These are phyloP conservation scores for Verticillium nubilum DNA, from an alignment of 2,329 filamentous ascomycete species.

Conservation along the genomic window DNA sequence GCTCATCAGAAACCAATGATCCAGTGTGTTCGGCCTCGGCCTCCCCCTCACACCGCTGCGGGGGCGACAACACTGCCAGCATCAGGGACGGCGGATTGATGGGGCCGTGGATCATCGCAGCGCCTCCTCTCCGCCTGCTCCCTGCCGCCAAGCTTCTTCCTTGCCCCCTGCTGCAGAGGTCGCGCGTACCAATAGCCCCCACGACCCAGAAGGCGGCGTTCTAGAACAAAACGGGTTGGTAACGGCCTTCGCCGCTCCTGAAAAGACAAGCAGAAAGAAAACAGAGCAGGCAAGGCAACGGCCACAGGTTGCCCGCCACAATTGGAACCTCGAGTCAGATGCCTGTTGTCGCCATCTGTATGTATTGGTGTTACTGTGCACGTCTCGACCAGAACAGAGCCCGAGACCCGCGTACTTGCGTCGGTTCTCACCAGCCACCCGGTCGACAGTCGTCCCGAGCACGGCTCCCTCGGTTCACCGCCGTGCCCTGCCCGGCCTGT, in stretches of 20 bases:
- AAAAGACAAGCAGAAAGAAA: neutral
- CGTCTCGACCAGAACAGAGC: neutral
- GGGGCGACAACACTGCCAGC: neutral
- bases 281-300: neutral
- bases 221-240: slow-evolving; percentile 3
- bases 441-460: neutral
- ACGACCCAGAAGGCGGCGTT: slow-evolving; percentile 3
- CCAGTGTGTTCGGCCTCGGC: neutral
- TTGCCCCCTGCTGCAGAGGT: neutral
- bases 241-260: neutral
- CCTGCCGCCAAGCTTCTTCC: neutral
- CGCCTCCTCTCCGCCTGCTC: neutral
- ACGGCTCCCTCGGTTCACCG: neutral
- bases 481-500: neutral
- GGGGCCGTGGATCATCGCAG: neutral
- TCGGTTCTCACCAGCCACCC: neutral
- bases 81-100: neutral
- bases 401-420: too few species aligned
- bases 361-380: neutral
- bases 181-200: neutral
- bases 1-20: neutral
- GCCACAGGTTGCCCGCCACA: neutral
- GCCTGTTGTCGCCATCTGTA: neutral
- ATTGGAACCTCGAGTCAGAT: neutral
- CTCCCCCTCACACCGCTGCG: neutral